These are phyloP conservation scores for Rossbeevera mucosa DNA, from an alignment of 768 basidiomycete species.

Conservation along the genomic window DNA sequence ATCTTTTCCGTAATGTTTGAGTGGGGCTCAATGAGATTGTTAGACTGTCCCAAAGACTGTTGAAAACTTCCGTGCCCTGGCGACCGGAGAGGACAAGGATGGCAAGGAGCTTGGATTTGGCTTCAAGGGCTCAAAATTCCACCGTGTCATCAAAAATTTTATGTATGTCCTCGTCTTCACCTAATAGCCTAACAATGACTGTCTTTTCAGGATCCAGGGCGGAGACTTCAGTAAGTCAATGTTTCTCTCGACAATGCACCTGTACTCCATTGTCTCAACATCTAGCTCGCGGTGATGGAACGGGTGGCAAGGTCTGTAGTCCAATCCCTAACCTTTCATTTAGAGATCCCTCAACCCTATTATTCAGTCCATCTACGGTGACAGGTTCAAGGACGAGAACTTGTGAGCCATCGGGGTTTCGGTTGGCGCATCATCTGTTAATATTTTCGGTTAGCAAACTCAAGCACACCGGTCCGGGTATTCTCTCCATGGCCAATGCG, in stretches of 20 bases:
- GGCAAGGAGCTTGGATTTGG: conserved; percentile 70
- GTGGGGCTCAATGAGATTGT: not conserved
- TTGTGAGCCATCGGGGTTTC: conserved; percentile 51
- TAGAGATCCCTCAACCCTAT: conserved; percentile 1
- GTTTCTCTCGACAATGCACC: conserved; percentile 10
- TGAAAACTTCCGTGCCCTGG: conserved; percentile 95
- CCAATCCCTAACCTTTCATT: not conserved
- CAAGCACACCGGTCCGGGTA: conserved; percentile 83
- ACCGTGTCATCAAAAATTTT: conserved; percentile 92
- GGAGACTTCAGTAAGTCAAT: conserved; percentile 87
- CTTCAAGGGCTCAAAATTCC: conserved; percentile 95
- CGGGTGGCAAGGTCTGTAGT: conserved; percentile 81
- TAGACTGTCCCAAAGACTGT: conserved; percentile 94
- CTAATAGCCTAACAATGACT: not conserved
- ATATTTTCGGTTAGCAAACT: conserved; percentile 65
- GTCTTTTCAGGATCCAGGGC: conserved; percentile 76
- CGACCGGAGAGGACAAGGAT: conserved; percentile 74
- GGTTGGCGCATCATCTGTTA: not conserved
- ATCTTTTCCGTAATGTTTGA: not conserved
- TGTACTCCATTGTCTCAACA: conserved; percentile 7
- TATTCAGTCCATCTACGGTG: conserved; percentile 80
- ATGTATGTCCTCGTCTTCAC: conserved; percentile 48
- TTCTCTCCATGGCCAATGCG: conserved; percentile 93
- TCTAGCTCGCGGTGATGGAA: conserved; percentile 73
- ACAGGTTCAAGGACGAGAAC: conserved; percentile 92